Conservation (phyloP, 495 filamentous ascomycete species). For the Aspergillus egyptiacus region DNA sequence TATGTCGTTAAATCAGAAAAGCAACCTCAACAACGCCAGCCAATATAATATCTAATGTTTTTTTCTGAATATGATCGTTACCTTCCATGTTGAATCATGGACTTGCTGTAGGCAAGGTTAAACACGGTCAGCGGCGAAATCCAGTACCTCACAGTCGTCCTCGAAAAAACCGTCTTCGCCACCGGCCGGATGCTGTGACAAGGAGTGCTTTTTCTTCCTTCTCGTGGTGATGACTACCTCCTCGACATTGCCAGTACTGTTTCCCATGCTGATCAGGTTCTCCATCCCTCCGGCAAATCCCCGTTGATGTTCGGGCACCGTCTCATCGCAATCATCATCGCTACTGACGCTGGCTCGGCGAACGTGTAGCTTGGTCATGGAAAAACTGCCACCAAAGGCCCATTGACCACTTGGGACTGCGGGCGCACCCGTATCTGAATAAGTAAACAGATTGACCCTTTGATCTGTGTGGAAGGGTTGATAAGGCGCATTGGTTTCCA, state of each 20-base stretch:
- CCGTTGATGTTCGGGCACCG: conserved; percentile 32
- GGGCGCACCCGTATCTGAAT: conserved; percentile 24
- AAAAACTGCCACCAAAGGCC: conserved; percentile 65
- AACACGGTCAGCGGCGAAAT: conserved; percentile 82
- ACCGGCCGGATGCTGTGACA: conserved; percentile 24
- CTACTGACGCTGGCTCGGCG: conserved; percentile 40
- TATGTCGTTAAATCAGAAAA: conserved; percentile 9
- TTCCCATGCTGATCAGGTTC: conserved; percentile 45
- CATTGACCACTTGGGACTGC: conserved; percentile 43
- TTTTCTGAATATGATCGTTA: conserved; percentile 9
- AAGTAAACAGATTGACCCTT: conserved; percentile 65
- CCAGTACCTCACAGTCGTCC: conserved; percentile 87
- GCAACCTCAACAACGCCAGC: conserved; percentile 17
- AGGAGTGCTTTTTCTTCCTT: conserved; percentile 49
- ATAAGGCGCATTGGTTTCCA: conserved; percentile 86
- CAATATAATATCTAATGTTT: conserved; percentile 21
- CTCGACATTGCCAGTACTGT: conserved; percentile 63
- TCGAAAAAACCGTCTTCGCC: conserved; percentile 85
- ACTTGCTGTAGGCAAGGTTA: conserved; percentile 31
- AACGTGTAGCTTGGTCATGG: conserved; percentile 56
- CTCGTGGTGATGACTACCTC: conserved; percentile 77
- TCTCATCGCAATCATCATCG: conserved; percentile 52
- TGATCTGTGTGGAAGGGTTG: conserved; percentile 87
- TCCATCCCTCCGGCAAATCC: conserved; percentile 43
- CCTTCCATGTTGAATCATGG: conserved; percentile 6